These are phyloP conservation scores for Creolimax fragrantissima DNA, from an alignment of 78 protist species.

Conservation along the genomic window DNA sequence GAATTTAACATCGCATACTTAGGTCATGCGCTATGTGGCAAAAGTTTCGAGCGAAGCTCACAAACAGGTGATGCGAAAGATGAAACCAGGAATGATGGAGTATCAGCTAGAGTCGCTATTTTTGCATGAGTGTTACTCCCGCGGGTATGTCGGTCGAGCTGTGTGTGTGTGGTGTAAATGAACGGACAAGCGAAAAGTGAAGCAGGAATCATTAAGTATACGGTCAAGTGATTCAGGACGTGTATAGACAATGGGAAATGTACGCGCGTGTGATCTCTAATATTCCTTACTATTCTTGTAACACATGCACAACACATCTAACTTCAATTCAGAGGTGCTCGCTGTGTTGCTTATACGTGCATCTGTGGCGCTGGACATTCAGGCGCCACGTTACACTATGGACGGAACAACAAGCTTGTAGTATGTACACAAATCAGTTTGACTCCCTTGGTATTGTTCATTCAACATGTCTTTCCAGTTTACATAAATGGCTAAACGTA, in stretches of 20 bases:
- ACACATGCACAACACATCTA: not conserved
- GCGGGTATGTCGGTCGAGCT: not conserved
- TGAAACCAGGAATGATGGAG: slow-evolving; percentile 48
- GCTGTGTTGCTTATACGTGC: slow-evolving; percentile 57
- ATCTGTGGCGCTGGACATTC: slow-evolving; percentile 63
- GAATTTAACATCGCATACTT: not conserved
- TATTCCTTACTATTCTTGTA: not conserved
- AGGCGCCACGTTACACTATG: slow-evolving; percentile 68
- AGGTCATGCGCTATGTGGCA: slow-evolving; percentile 40
- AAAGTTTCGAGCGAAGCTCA: slow-evolving; percentile 42
- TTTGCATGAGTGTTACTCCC: slow-evolving; percentile 34
- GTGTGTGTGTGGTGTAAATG: no score
- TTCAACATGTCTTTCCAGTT: no score
- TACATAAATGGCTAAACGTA: no score
- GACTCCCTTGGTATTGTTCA: no score
- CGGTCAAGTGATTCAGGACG: no score
- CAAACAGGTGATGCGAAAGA: slow-evolving; percentile 41
- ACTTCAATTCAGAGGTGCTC: slow-evolving; percentile 40
- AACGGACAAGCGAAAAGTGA: no score
- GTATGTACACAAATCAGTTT: not conserved
- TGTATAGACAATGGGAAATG: not conserved
- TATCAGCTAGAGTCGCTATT: slow-evolving; percentile 58
- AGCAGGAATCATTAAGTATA: no score
- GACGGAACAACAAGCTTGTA: slow-evolving; percentile 40
- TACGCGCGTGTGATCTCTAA: not conserved